Evolutionary conservation across 116 monocot genomes (phyloP).

Genomic region (Zostera marina): DNA sequence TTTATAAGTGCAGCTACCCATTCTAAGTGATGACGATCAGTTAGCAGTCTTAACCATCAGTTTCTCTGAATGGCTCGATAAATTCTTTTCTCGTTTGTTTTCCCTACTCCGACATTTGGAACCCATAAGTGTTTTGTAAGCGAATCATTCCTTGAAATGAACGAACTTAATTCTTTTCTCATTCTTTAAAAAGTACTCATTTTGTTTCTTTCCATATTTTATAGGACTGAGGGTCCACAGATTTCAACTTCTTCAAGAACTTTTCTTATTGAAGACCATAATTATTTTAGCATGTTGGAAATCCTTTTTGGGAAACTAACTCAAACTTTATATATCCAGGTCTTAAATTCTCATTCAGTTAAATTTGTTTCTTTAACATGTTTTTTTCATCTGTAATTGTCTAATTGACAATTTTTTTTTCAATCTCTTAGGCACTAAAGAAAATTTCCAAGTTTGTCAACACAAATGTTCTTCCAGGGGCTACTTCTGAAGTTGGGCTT

Average conservation of each 20-base stretch:
- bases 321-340: constrained; percentile 33
- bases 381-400: not conserved
- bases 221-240: constrained; percentile 60
- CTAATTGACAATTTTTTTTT: not conserved
- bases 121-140: constrained; percentile 58
- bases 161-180: too few relatives aligned
- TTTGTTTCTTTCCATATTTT: constrained; percentile 3
- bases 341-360: not conserved
- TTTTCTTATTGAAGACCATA: constrained; percentile 86
- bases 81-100: constrained; percentile 89
- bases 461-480: constrained; percentile 88
- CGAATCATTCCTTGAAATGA: constrained; percentile 3
- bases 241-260: constrained; percentile 58
- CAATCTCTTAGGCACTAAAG: constrained; percentile 46
- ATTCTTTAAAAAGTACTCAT: too few relatives aligned
- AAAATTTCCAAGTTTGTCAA: constrained; percentile 87
- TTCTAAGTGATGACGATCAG: constrained; percentile 30
- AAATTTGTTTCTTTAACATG: not conserved
- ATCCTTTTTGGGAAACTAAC: constrained; percentile 79
- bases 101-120: constrained; percentile 89
- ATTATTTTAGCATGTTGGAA: constrained; percentile 88
- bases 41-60: constrained; percentile 39
- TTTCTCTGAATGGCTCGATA: constrained; percentile 97
- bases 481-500: constrained; percentile 83
- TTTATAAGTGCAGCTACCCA: constrained; percentile 37